A percentile compares a stretch with the other conserved stretches of the same genome.
Evolutionary conservation across 257 asterid genomes (phyloP).

Genomic region (Cynanchum wilfordii): DNA sequence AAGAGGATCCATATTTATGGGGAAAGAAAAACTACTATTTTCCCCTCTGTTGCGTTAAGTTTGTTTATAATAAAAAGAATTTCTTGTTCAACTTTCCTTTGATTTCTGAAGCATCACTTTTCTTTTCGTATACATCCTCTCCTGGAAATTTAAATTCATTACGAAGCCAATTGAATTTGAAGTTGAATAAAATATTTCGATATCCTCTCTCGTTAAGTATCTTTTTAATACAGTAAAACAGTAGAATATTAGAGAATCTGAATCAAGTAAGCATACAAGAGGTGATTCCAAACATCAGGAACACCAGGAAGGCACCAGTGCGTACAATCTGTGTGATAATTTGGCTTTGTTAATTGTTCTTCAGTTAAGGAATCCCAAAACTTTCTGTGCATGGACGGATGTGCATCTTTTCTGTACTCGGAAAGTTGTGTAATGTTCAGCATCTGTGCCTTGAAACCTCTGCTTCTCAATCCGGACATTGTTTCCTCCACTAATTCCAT

Average conservation of each 20-base stretch:
- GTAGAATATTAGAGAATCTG: constrained; percentile 17
- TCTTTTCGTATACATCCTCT: too few species aligned
- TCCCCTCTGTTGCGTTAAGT: background rate
- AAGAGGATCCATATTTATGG: background rate
- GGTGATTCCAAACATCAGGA: constrained; percentile 73
- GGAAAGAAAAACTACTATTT: background rate
- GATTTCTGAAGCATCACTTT: background rate
- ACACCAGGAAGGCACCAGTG: constrained; percentile 90
- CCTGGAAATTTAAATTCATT: too few species aligned
- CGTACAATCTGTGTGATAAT: constrained; percentile 45
- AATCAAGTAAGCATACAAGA: constrained; percentile 45
- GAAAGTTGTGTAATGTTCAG: constrained; percentile 60
- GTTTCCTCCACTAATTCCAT: constrained; percentile 38
- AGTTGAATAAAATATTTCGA: too few species aligned
- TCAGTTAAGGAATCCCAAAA: constrained; percentile 20
- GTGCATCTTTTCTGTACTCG: constrained; percentile 60
- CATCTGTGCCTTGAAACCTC: constrained; percentile 42
- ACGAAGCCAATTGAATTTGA: too few species aligned
- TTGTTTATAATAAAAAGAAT: background rate
- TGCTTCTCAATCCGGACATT: constrained; percentile 23
- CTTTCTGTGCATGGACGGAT: constrained; percentile 46
- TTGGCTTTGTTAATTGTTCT: constrained; percentile 35
- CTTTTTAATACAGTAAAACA: too few species aligned
- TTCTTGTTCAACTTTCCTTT: background rate
- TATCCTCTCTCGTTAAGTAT: too few species aligned